Conservation (phyloP, 768 basidiomycete species). For the Mycena floridula region DNA sequence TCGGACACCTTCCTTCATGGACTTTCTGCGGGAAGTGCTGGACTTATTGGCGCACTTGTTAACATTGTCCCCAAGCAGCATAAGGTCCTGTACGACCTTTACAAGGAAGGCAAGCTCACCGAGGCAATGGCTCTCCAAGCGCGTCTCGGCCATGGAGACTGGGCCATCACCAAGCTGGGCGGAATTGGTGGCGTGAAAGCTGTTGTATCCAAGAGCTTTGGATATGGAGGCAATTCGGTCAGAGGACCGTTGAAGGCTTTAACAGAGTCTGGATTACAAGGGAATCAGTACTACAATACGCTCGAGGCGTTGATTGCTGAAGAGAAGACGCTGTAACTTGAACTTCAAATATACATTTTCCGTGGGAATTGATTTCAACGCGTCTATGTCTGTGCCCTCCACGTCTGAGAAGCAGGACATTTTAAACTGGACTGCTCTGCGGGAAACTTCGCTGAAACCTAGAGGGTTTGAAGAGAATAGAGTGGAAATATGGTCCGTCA, state of each 20-base stretch:
- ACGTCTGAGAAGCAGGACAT: too few species aligned
- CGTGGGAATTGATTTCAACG: too few species aligned
- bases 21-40: conserved; percentile 56
- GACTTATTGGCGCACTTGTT: conserved; percentile 58
- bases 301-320: conserved; percentile 39
- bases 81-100: conserved; percentile 39
- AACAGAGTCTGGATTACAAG: conserved; percentile 26
- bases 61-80: conserved; percentile 60
- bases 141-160: conserved; percentile 60
- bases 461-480: conserved; percentile 62
- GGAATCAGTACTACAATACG: conserved; percentile 32
- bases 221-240: conserved; percentile 48
- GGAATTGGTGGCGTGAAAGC: conserved; percentile 67
- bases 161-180: conserved; percentile 55
- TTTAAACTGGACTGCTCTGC: conserved; percentile 5
- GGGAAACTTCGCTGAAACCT: conserved; percentile 42
- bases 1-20: conserved; percentile 64
- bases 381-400: too few species aligned
- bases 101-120: conserved; percentile 42
- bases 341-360: too few species aligned
- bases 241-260: conserved; percentile 44
- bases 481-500: conserved; percentile 47
- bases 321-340: conserved; percentile 35
- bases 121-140: conserved; percentile 60
- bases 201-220: conserved; percentile 55